These are phyloP conservation scores for Penicillium freii DNA, from an alignment of 2,329 filamentous ascomycete genomes.

Conservation along the genomic window DNA sequence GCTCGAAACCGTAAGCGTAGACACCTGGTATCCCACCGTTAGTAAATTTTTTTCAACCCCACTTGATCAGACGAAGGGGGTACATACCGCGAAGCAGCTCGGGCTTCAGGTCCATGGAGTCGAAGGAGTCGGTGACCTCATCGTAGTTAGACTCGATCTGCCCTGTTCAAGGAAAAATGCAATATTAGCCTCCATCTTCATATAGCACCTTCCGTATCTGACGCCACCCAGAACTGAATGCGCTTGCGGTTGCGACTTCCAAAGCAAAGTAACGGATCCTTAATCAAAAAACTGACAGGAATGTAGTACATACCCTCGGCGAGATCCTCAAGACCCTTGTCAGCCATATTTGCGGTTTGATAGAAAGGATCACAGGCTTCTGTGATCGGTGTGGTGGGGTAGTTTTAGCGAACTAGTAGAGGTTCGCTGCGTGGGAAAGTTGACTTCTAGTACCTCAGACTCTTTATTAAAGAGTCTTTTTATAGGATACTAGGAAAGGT, in stretches of 20 bases:
- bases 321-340: conserved; percentile 98
- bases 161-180: conserved; percentile 55
- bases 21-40: conserved; percentile 59
- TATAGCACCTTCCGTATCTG: conserved; percentile 2
- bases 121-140: conserved; percentile 98
- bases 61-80: conserved; percentile 14
- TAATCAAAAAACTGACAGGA: conserved; percentile 6
- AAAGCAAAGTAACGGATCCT: neutral
- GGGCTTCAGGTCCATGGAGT: conserved; percentile 94
- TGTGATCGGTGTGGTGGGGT: conserved; percentile 58
- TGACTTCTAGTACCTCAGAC: conserved; percentile 34
- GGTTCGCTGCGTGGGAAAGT: conserved; percentile 28
- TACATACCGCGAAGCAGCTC: conserved; percentile 89
- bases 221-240: conserved; percentile 10
- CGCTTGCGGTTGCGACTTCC: neutral
- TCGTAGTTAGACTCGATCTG: conserved; percentile 99
- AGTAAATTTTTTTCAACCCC: conserved; percentile 30
- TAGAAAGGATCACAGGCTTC: conserved; percentile 69
- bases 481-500: conserved; percentile 30
- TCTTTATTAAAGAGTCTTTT: conserved; percentile 33
- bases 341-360: conserved; percentile 86
- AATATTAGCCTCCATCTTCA: conserved; percentile 16
- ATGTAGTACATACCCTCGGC: conserved; percentile 72
- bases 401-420: conserved; percentile 36
- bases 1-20: conserved; percentile 99